Evolutionary conservation across 148 eudicot genomes (phyloP).

Genomic region (Camellia lanceoleosa): DNA sequence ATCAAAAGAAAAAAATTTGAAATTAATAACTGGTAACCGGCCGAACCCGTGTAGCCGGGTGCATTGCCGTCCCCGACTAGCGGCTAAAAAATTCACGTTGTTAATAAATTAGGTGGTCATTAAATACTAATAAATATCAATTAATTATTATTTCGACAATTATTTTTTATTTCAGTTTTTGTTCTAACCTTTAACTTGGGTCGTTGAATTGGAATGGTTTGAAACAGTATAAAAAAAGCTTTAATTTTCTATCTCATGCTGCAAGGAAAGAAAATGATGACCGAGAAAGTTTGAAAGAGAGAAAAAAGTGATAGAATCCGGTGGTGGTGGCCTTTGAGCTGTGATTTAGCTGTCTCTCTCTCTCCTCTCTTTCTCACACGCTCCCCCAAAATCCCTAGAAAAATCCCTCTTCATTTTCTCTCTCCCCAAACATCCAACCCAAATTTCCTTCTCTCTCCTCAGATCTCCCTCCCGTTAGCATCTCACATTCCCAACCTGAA

Average conservation of each 20-base stretch:
- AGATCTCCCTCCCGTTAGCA: conserved; percentile 15
- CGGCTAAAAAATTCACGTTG: no score
- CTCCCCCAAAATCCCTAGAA: conserved; percentile 29
- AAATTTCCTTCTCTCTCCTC: conserved; percentile 7
- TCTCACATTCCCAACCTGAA: not conserved
- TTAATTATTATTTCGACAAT: no score
- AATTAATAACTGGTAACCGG: not conserved
- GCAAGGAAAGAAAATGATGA: no score
- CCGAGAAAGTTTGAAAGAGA: conserved; percentile 7
- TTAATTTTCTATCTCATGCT: no score
- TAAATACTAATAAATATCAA: no score
- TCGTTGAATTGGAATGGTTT: not conserved
- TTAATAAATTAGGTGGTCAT: no score
- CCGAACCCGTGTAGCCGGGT: not conserved
- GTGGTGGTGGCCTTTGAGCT: conserved; percentile 91
- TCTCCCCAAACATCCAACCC: conserved; percentile 2
- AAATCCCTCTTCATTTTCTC: conserved; percentile 9
- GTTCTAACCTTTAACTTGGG: not conserved
- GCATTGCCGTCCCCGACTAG: no score
- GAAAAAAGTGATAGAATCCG: conserved; percentile 27
- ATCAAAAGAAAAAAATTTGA: not conserved
- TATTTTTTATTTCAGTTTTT: not conserved
- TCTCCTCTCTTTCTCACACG: not conserved
- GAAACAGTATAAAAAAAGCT: no score
- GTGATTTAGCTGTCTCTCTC: conserved; percentile 74